Conservation (phyloP, 2,329 filamentous ascomycete species). For the Myriosclerotinia curreyana region DNA sequence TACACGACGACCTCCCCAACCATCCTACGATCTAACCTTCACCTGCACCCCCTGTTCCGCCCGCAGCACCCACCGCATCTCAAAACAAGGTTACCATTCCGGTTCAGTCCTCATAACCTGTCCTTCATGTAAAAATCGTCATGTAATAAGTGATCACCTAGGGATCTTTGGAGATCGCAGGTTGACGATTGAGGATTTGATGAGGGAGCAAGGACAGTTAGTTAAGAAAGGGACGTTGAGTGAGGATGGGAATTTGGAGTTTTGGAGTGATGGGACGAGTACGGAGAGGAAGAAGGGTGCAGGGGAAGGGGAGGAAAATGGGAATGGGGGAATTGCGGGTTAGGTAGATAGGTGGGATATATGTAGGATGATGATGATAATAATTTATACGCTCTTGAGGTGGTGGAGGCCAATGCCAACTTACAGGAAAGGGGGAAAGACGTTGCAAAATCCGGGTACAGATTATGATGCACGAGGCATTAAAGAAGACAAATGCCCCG, state of each 20-base stretch:
- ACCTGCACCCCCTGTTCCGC: slow-evolving; percentile 83
- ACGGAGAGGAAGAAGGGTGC: slow-evolving; percentile 27
- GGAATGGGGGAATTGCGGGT: background rate
- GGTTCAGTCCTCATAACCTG: slow-evolving; percentile 89
- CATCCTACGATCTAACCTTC: slow-evolving; percentile 84
- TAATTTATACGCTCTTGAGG: no score
- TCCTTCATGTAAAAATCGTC: slow-evolving; percentile 78
- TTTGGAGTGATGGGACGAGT: slow-evolving; percentile 67
- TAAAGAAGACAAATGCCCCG: no score
- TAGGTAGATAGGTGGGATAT: background rate
- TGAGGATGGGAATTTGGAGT: slow-evolving; percentile 83
- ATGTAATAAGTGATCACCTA: slow-evolving; percentile 89
- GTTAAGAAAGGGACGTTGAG: slow-evolving; percentile 70
- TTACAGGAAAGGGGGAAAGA: no score
- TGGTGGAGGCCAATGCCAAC: no score
- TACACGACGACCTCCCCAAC: slow-evolving; percentile 39
- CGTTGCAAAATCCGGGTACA: no score
- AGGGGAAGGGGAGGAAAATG: background rate
- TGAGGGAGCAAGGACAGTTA: slow-evolving; percentile 66
- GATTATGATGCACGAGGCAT: no score
- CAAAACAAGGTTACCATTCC: slow-evolving; percentile 92
- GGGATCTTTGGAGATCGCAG: slow-evolving; percentile 71
- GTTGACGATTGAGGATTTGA: slow-evolving; percentile 72
- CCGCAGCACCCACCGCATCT: slow-evolving; percentile 79
- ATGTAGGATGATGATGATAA: no score